Evolutionary conservation across 805 yeast genomes (phyloP), one percentile per base, ranked within the genome.

Genomic region (Nakazawaea pomicola): DNA sequence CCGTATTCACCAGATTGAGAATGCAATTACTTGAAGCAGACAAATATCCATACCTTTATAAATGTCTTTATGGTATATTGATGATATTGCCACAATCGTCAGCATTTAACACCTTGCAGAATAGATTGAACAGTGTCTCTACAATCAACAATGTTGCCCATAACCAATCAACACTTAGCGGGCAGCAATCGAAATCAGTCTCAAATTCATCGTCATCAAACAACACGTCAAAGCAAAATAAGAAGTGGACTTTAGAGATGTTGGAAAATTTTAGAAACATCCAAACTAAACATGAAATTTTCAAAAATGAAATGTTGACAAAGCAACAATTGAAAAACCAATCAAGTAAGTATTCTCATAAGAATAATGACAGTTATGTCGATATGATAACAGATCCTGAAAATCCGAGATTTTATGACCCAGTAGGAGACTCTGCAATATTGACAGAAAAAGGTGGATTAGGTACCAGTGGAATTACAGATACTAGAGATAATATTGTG

Each of bases 21-120:
- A 65, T 93, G 41, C 96, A 91, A 60, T 65, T 93, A n/a, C 65
- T 93, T 35, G 95, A 87, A 54, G 96, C 96, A 1, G 86, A 81
- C 36, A 76, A 74, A 47, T 74, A 84, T 55, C 95, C 95, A 1
- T 84, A 74, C 53, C 64, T 93, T 25, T 86, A 83, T 68, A 87
- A 88, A 56, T 85, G 96, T 40, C 70, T 93, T 23, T 93, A 88
- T 57, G 99, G 98, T 1, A 73, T 93, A 23, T 66, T 93, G 45
- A 93, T 93, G 99, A 70, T 93, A 4, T 62, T 93, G 37, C 99
- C 99, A 0, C 99, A 93, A 57, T 87, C 96, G 0, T 74, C 86
- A 10, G 95, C 98, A 0, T 93, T 87, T 57, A 78, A 74, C n/a
- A 78, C 85, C 0, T 68, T 93, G 48, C 83, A 83, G 49, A 85